phyloP scores from a whole-genome alignment of 2,329 filamentous ascomycete species.

The Sordariomycetes sp. region DNA sequence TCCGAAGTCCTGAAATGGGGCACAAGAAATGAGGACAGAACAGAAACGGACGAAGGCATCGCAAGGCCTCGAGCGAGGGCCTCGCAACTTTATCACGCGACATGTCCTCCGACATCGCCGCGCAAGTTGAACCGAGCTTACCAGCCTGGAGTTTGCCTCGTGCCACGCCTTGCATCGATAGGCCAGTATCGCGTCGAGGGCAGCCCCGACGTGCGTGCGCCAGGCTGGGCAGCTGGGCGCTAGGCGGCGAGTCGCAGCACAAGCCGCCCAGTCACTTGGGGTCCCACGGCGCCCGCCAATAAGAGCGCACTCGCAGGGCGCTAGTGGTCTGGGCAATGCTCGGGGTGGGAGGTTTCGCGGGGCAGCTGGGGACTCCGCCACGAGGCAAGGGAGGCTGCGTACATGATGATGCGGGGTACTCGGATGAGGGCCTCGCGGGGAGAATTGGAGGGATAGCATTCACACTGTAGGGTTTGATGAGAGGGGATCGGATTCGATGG shows the following conservation, averaged over 20 bases:
- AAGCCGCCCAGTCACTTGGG: neutral
- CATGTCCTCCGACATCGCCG: neutral
- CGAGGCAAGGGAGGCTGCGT: neutral
- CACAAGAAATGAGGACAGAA: neutral
- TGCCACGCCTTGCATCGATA: constrained; percentile 5
- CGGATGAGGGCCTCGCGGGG: neutral
- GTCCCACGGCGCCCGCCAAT: neutral
- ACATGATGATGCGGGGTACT: neutral
- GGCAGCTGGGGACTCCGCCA: neutral
- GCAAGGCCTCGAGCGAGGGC: neutral
- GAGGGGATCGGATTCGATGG: neutral
- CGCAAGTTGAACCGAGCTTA: neutral
- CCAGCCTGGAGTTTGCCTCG: neutral
- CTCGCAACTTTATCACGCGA: neutral
- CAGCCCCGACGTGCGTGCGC: neutral
- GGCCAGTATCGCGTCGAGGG: neutral
- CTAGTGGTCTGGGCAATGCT: neutral
- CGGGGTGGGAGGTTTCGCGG: neutral
- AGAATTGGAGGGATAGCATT: too few species aligned
- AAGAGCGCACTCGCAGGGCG: neutral
- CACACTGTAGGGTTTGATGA: neutral
- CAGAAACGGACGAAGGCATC: neutral
- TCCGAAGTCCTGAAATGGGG: neutral
- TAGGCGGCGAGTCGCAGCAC: neutral
- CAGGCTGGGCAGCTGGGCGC: neutral